Percentiles rank a stretch among this genome's conserved stretches.
Evolutionary conservation across 2,329 filamentous ascomycete genomes (phyloP).

Genomic region (Monilinia aucupariae): DNA sequence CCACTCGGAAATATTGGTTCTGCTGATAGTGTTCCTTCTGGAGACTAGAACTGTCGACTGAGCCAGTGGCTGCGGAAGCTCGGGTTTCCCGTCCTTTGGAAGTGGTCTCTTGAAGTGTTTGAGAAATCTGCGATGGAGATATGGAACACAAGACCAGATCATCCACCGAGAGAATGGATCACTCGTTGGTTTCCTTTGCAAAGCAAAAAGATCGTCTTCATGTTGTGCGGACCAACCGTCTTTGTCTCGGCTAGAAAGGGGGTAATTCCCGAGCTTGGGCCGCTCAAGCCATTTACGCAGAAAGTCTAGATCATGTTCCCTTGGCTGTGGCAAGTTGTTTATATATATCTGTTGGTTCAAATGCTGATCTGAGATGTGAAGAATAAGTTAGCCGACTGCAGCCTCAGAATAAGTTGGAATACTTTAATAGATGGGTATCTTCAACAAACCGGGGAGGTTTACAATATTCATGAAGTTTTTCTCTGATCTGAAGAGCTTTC

Average conservation of each 20-base stretch:
- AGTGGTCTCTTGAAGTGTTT: conserved; percentile 11
- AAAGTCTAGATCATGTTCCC: conserved; percentile 14
- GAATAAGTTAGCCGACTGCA: not conserved
- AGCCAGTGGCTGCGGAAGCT: not conserved
- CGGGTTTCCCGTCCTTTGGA: not conserved
- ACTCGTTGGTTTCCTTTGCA: conserved; percentile 19
- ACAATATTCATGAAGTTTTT: conserved; percentile 29
- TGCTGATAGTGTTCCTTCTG: not conserved
- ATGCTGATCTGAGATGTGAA: not conserved
- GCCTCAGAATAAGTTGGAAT: not conserved
- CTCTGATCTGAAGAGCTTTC: conserved; percentile 20
- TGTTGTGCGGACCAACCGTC: conserved; percentile 22
- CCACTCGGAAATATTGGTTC: not conserved
- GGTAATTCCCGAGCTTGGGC: conserved; percentile 25
- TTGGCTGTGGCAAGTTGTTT: not conserved
- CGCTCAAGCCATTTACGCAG: conserved; percentile 25
- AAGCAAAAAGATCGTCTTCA: conserved; percentile 27
- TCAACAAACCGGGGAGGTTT: not conserved
- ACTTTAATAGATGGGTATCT: not conserved
- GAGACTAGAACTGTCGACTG: not conserved
- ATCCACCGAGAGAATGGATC: conserved; percentile 26
- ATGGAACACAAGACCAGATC: conserved; percentile 21
- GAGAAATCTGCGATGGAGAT: conserved; percentile 21
- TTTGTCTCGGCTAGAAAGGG: conserved; percentile 25
- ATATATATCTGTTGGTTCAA: not conserved